Evolutionary conservation across 345 rosid species (phyloP).

Genomic region (Kernera saxatilis): DNA sequence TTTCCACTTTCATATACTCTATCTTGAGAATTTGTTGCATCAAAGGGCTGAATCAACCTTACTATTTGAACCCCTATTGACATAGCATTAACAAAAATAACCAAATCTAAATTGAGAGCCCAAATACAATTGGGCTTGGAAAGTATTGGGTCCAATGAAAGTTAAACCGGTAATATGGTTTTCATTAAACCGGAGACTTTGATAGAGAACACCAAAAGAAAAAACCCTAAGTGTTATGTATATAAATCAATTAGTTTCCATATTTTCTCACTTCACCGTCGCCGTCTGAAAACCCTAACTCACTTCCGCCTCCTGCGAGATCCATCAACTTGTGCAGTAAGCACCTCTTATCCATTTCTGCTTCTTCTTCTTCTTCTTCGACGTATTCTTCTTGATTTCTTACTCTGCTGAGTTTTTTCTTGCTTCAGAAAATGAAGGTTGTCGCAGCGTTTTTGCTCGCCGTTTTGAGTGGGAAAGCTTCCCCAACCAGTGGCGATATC

Average conservation of each 20-base stretch:
- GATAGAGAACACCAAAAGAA: too few species aligned
- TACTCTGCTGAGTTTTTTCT: background rate
- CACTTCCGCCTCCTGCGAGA: background rate
- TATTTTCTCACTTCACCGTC: background rate
- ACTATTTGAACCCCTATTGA: too few species aligned
- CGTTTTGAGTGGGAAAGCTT: slow-evolving; percentile 58
- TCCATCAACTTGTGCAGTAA: background rate
- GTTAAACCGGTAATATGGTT: background rate
- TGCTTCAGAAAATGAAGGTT: slow-evolving; percentile 53
- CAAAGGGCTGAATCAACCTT: too few species aligned
- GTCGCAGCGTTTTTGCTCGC: slow-evolving; percentile 76
- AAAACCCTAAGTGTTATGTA: background rate
- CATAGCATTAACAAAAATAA: too few species aligned
- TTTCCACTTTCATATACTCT: too few species aligned
- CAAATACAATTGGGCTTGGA: background rate
- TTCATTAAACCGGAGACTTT: background rate
- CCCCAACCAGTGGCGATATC: slow-evolving; percentile 50
- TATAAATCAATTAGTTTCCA: background rate
- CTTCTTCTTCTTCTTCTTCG: background rate
- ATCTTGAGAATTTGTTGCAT: too few species aligned
- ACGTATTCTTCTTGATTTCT: background rate
- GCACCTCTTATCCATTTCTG: background rate
- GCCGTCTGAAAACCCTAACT: slow-evolving; percentile 1
- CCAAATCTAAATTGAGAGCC: too few species aligned
- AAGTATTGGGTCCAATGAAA: background rate